Conservation (phyloP, 2,329 filamentous ascomycete species). For the Phialophora chinensis region DNA sequence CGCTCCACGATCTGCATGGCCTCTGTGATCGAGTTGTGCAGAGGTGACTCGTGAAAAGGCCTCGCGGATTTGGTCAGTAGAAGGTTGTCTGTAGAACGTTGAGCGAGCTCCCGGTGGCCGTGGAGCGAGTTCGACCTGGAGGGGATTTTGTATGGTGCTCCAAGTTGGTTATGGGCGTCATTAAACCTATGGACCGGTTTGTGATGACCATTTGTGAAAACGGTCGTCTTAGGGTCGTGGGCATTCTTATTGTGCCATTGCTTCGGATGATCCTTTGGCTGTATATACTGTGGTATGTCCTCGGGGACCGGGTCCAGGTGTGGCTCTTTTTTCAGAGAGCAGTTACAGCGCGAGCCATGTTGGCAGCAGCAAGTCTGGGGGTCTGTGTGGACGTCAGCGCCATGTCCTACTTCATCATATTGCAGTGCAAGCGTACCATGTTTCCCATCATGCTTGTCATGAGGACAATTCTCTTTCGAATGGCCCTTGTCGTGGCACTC, state of each 20-base stretch:
- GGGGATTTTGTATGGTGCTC: conserved; percentile 67
- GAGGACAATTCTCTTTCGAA: conserved; percentile 44
- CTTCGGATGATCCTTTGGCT: conserved; percentile 57
- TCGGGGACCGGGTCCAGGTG: conserved; percentile 57
- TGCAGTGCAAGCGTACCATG: conserved; percentile 39
- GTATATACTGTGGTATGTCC: conserved; percentile 43
- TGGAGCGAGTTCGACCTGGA: conserved; percentile 58
- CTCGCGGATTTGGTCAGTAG: conserved; percentile 46
- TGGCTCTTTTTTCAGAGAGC: conserved; percentile 65
- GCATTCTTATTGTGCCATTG: conserved; percentile 57
- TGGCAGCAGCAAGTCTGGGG: conserved; percentile 55
- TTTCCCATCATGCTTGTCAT: conserved; percentile 45
- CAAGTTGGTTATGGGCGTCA: conserved; percentile 65
- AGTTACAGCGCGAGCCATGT: conserved; percentile 65
- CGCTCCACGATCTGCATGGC: conserved; percentile 45
- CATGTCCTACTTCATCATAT: neutral
- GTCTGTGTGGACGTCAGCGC: conserved; percentile 28
- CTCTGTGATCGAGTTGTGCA: conserved; percentile 43
- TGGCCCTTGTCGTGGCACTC: conserved; percentile 87
- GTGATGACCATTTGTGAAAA: conserved; percentile 69
- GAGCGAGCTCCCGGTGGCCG: conserved; percentile 52
- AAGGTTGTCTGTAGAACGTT: conserved; percentile 60
- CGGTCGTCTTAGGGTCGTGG: conserved; percentile 64
- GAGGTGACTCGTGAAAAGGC: conserved; percentile 40
- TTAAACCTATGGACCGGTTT: conserved; percentile 70